Percentiles rank a stretch among this genome's conserved stretches.
These are phyloP conservation scores for Fusarium piperis DNA, from an alignment of 2,329 filamentous ascomycete species.

Conservation along the genomic window DNA sequence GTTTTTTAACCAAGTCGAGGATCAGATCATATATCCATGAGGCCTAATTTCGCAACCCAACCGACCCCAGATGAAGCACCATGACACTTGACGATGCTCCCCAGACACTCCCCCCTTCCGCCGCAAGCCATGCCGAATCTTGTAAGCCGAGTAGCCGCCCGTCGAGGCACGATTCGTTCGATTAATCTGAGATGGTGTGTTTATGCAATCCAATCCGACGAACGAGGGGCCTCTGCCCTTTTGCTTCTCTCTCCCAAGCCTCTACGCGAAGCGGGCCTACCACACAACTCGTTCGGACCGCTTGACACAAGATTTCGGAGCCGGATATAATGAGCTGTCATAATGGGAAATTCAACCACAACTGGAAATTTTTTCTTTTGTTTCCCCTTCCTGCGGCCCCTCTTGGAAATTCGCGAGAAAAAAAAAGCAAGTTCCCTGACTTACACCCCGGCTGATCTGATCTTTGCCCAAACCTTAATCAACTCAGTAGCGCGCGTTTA, in stretches of 20 bases:
- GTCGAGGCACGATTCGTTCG: not conserved
- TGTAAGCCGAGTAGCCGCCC: not conserved
- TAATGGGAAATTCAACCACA: not conserved
- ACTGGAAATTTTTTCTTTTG: not conserved
- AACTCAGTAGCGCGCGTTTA: slow-evolving; percentile 12
- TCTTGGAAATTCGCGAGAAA: slow-evolving; percentile 16
- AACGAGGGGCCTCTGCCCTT: not conserved
- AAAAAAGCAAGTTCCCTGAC: slow-evolving; percentile 23
- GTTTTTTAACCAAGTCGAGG: not conserved
- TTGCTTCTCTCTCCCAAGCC: not conserved
- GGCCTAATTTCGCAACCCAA: not conserved
- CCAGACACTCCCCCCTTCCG: not conserved
- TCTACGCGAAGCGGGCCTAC: not conserved
- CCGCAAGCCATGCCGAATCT: not conserved
- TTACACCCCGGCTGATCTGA: slow-evolving; percentile 35
- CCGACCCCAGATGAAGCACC: not conserved
- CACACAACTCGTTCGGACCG: not conserved
- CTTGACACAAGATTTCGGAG: slow-evolving; percentile 17
- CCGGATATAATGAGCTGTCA: slow-evolving; percentile 30
- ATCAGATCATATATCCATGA: not conserved
- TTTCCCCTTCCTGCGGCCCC: not conserved
- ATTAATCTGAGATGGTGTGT: not conserved
- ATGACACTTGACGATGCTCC: not conserved
- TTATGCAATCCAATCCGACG: not conserved
- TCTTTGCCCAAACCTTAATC: slow-evolving; percentile 34